Evolutionary conservation across 2,329 filamentous ascomycete species (phyloP), one percentile per base, ranked within the genome.

Genomic region (Aureobasidium lini): DNA sequence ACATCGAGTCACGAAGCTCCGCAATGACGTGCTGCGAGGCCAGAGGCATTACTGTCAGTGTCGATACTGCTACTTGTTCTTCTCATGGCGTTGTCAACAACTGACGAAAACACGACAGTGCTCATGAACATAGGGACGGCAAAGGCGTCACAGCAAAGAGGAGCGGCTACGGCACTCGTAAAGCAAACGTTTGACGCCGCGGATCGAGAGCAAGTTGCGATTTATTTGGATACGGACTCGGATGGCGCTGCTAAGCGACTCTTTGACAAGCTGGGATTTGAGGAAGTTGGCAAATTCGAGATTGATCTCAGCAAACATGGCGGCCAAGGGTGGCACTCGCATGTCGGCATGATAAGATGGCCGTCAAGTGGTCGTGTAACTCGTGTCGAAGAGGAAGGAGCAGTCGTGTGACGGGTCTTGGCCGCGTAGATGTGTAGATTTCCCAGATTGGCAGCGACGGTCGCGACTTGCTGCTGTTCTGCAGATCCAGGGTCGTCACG

Each of bases 211-310:
- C 46, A 46, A 28, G 39, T 52, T 18, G 18, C 18, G 4, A 44
- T 59, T n/a, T 59, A 59, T 39, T 9, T 59, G 6, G 57, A 59
- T 34, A 59, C 57, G 10, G 32, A 32, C 2, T 28, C 31, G 29
- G 57, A 59, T 15, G 57, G 57, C 13, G 31, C 57, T 4, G 57
- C 44, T 7, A 39, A 34, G 47, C 16, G 29, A 11, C 32, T 59
- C 11, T 59, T 52, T 40, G 48, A 59, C 29, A 59, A 59, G 48
- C 39, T 59, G 47, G 57, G 57, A 8, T 59, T 59, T 15, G 16
- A 37, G 23, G 32, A 50, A 39, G 57, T 53, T 23, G 57, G 57
- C 48, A 39, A 32, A 16, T 59, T 50, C 18, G 47, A 53, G 8
- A 52, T 59, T 29, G 47, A 59, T 29, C 57, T 59, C 39, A 44